Evolutionary conservation across 495 filamentous ascomycete genomes (phyloP), one percentile per base, ranked within the genome.

Genomic region (Penicillium steckii): DNA sequence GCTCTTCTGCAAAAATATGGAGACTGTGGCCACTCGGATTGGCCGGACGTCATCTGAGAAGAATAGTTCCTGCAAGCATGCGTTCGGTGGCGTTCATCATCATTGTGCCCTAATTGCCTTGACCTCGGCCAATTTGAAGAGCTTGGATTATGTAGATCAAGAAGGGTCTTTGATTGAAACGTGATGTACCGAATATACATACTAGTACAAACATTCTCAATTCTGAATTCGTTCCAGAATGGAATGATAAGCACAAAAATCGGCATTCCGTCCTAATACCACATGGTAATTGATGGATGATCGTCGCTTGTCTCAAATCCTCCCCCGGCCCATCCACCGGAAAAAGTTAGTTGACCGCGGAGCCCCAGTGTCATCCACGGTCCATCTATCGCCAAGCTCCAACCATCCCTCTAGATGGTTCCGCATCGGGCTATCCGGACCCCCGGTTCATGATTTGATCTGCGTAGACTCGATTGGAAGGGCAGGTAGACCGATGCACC

Each of bases 321-420:
- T 19, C 33, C 23, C 6, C 45, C 15, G 45, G 13, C 21, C 18
- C 24, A 13, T 15, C 30, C 47, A 4, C 47, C 22, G 33, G 24
- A 50, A 50, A 29, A 1, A 43, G 37, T 41, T 17, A 32, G 24
- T 30, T 13, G 47, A 23, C 37, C 47, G 47, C 38, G 37, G 47
- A 50, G 47, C 47, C 47, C 47, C 47, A 50, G 42, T 23, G 8
- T 30, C 37, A 50, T 50, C 47, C 47, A 50, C 25, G 23, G 47
- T 22, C 32, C n/a, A 8, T 35, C 23, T n/a, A 48, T 37, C 15
- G 37, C 37, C 47, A 32, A 50, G 23, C 38, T 32, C 9, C 6
- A 51, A 5, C 24, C 22, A 51, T 40, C 40, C 26, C 24, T 26
- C 48, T 21, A n/a, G 13, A 51, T 35, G 40, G 40, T 18, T 44